These are phyloP conservation scores for Eucommia ulmoides DNA, from an alignment of 257 asterid genomes.

Conservation along the genomic window DNA sequence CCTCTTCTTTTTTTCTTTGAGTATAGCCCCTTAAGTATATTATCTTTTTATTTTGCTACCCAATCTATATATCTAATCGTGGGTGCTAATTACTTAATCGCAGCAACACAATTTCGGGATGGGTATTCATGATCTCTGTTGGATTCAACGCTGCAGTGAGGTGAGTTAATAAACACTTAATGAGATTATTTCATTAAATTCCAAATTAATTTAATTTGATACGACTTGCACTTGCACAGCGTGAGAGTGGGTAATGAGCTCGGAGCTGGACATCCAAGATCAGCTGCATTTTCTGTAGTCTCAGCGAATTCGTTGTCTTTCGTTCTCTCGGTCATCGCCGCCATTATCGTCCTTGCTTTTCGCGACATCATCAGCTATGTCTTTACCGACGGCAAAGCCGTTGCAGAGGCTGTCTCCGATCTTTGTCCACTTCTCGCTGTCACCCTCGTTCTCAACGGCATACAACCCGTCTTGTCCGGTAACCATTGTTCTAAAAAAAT, in stretches of 20 bases:
- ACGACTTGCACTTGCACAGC: conserved; percentile 11
- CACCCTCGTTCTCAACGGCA: conserved; percentile 20
- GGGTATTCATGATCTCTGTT: conserved; percentile 26
- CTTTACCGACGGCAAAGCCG: conserved; percentile 13
- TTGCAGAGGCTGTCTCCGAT: conserved; percentile 19
- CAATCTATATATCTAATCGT: no score
- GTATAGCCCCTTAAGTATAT: no score
- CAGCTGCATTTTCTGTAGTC: conserved; percentile 14
- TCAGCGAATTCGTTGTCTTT: conserved; percentile 16
- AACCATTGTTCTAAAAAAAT: no score
- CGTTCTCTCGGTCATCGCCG: conserved; percentile 4
- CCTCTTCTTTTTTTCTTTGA: no score
- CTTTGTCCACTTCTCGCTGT: conserved; percentile 18
- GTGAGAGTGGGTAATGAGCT: conserved; percentile 23
- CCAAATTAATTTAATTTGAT: no score
- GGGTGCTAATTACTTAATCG: no score
- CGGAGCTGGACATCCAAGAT: conserved; percentile 20
- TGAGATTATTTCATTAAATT: no score
- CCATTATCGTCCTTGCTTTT: conserved; percentile 5
- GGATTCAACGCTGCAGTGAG: conserved; percentile 38
- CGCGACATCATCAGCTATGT: conserved; percentile 19
- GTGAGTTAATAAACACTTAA: no score
- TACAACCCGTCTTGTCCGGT: conserved; percentile 26
- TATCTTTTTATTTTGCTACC: no score
- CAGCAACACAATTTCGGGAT: conserved; percentile 23